These are phyloP conservation scores for Neopestalotiopsis sp. DNA, from an alignment of 2,329 filamentous ascomycete species.

Conservation along the genomic window DNA sequence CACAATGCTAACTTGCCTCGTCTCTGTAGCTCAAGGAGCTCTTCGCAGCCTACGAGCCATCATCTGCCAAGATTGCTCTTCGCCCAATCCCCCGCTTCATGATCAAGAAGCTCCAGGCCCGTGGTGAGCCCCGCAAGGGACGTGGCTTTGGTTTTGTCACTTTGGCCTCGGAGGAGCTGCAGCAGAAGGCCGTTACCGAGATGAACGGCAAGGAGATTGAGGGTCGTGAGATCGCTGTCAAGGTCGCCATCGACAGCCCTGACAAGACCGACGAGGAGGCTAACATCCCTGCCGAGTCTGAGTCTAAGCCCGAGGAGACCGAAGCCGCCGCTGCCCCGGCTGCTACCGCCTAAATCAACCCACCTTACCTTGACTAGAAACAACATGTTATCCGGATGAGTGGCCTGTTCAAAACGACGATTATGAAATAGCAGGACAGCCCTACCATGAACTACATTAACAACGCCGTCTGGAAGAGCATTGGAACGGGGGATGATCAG, in stretches of 20 bases:
- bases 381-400: slow-evolving; percentile 25
- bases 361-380: slow-evolving; percentile 23
- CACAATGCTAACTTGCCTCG: neutral
- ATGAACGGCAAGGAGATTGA: slow-evolving; percentile 99
- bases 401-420: slow-evolving; percentile 24
- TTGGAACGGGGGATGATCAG: slow-evolving; percentile 24
- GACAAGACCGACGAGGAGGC: slow-evolving; percentile 93
- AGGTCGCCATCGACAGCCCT: slow-evolving; percentile 99
- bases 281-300: slow-evolving; percentile 54
- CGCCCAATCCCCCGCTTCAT: slow-evolving; percentile 99
- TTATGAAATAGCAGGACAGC: slow-evolving; percentile 25
- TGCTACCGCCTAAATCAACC: slow-evolving; percentile 37
- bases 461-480: slow-evolving; percentile 25
- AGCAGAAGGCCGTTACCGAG: slow-evolving; percentile 95
- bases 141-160: slow-evolving; percentile 99
- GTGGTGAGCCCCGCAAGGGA: slow-evolving; percentile 97
- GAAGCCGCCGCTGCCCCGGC: slow-evolving; percentile 29
- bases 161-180: slow-evolving; percentile 90
- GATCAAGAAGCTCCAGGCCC: slow-evolving; percentile 99
- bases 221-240: slow-evolving; percentile 98
- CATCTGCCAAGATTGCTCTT: slow-evolving; percentile 96
- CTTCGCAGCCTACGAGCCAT: slow-evolving; percentile 89
- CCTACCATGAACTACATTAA: slow-evolving; percentile 27
- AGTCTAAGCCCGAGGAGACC: slow-evolving; percentile 47
- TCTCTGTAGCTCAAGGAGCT: slow-evolving; percentile 89